Evolutionary conservation across 495 filamentous ascomycete genomes (phyloP).

Genomic region (Neurospora sp.): DNA sequence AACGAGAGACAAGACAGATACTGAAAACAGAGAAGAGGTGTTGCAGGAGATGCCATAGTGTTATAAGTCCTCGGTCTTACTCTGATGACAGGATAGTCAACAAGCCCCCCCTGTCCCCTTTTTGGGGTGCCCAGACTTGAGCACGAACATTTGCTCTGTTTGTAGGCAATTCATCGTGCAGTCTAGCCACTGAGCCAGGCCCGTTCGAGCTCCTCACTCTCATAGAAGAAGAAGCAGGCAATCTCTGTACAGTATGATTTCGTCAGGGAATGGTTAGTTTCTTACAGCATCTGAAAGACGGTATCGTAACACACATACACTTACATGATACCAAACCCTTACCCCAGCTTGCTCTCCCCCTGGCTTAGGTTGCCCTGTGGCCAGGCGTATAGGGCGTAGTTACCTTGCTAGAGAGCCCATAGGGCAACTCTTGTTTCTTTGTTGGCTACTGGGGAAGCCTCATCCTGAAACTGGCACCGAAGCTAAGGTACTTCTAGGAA

Average conservation of each 20-base stretch:
- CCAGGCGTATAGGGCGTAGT: not conserved
- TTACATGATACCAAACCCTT: not conserved
- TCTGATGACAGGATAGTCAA: not conserved
- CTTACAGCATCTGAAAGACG: not conserved
- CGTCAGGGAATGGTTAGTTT: not conserved
- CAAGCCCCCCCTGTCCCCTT: not conserved
- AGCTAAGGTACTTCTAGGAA: not conserved
- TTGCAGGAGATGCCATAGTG: conserved; percentile 2
- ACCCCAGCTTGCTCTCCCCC: not conserved
- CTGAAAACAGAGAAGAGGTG: not conserved
- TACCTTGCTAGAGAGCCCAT: not conserved
- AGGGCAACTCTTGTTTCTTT: not conserved
- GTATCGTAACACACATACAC: not conserved
- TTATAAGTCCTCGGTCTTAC: conserved; percentile 1
- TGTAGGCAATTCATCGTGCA: not conserved
- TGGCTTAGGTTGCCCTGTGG: not conserved
- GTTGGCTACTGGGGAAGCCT: not conserved
- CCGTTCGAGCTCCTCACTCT: not conserved
- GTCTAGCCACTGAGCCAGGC: not conserved
- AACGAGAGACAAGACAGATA: conserved; percentile 2
- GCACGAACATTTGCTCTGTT: not conserved
- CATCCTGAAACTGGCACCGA: not conserved
- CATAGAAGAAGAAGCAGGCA: not conserved
- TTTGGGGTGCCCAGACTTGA: not conserved
- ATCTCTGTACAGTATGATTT: not conserved